Percentiles rank a stretch among this genome's conserved stretches.
These are phyloP conservation scores for Pseudophaeomoniella oleicola DNA, from an alignment of 2,329 filamentous ascomycete genomes.

Conservation along the genomic window DNA sequence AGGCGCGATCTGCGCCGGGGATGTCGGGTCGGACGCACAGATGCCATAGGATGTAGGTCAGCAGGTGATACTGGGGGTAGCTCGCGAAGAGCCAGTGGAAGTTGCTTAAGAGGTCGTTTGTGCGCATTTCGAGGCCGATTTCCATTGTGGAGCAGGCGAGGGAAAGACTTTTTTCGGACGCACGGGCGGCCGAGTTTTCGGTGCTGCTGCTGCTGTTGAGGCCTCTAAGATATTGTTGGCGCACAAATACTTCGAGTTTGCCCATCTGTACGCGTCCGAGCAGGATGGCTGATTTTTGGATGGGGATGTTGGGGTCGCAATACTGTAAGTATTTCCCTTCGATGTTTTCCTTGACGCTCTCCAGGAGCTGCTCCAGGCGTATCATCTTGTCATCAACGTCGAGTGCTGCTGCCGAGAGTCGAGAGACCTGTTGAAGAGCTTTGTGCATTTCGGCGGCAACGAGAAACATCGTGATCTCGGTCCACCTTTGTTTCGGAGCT, in stretches of 20 bases:
- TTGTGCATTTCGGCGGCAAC: slow-evolving; percentile 38
- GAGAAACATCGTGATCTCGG: slow-evolving; percentile 42
- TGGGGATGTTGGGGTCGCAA: slow-evolving; percentile 39
- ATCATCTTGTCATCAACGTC: slow-evolving; percentile 16
- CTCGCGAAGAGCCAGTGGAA: slow-evolving; percentile 25
- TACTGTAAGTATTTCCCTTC: slow-evolving; percentile 35
- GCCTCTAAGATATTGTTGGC: slow-evolving; percentile 13
- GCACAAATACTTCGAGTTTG: slow-evolving; percentile 21
- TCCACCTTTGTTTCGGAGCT: slow-evolving; percentile 34
- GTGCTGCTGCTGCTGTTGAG: too few species aligned
- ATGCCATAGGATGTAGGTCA: slow-evolving; percentile 30
- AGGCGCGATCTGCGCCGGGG: slow-evolving; percentile 17
- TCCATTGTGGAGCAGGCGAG: slow-evolving; percentile 22
- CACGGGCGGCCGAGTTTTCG: slow-evolving; percentile 3
- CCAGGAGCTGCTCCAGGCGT: slow-evolving; percentile 26
- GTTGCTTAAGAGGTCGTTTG: slow-evolving; percentile 22
- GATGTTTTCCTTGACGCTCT: slow-evolving; percentile 27
- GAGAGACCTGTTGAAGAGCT: slow-evolving; percentile 30
- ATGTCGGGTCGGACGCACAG: slow-evolving; percentile 24
- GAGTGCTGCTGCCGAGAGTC: slow-evolving; percentile 17
- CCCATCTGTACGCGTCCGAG: slow-evolving; percentile 16
- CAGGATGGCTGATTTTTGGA: slow-evolving; percentile 17
- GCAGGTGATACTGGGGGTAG: slow-evolving; percentile 28
- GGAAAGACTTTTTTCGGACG: slow-evolving; percentile 18
- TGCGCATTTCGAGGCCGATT: slow-evolving; percentile 14